phyloP scores from a whole-genome alignment of 345 rosid genomes.

The Aurinia saxatilis region DNA sequence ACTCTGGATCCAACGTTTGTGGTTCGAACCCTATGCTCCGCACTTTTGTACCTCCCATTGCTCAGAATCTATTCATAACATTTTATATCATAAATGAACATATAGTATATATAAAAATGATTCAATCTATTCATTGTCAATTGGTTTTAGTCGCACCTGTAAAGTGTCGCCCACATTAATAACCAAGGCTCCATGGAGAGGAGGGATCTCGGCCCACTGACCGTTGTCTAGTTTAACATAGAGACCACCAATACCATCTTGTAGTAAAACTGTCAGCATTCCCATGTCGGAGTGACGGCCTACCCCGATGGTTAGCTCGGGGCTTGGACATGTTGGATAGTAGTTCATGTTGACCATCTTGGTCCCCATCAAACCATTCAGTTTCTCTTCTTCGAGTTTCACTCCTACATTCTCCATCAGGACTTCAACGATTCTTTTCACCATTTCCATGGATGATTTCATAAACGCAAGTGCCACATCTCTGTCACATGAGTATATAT shows the following conservation, averaged over 20 bases:
- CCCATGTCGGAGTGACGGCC: constrained; percentile 70
- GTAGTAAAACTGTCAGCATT: constrained; percentile 42
- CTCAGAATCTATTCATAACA: constrained; percentile 37
- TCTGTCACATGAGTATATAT: constrained; percentile 16
- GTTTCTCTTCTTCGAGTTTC: constrained; percentile 26
- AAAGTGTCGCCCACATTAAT: constrained; percentile 40
- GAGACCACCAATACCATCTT: constrained; percentile 61
- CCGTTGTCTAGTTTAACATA: constrained; percentile 41
- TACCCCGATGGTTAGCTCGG: constrained; percentile 50
- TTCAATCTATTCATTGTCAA: not conserved
- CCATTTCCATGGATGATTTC: constrained; percentile 37
- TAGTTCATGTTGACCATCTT: constrained; percentile 53
- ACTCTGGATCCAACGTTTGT: constrained; percentile 41
- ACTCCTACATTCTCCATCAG: constrained; percentile 40
- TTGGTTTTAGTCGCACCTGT: constrained; percentile 18
- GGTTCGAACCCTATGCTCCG: constrained; percentile 49
- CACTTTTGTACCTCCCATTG: constrained; percentile 55
- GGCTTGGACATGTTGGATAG: constrained; percentile 56
- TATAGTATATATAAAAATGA: too few species aligned
- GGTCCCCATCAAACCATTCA: constrained; percentile 34
- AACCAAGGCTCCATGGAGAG: constrained; percentile 31
- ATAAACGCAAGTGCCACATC: constrained; percentile 41
- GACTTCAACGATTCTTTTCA: constrained; percentile 30
- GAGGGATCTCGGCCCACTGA: constrained; percentile 37
- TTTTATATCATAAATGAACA: not conserved